Evolutionary conservation across 495 filamentous ascomycete species (phyloP).

Genomic region (Zalerion maritima): DNA sequence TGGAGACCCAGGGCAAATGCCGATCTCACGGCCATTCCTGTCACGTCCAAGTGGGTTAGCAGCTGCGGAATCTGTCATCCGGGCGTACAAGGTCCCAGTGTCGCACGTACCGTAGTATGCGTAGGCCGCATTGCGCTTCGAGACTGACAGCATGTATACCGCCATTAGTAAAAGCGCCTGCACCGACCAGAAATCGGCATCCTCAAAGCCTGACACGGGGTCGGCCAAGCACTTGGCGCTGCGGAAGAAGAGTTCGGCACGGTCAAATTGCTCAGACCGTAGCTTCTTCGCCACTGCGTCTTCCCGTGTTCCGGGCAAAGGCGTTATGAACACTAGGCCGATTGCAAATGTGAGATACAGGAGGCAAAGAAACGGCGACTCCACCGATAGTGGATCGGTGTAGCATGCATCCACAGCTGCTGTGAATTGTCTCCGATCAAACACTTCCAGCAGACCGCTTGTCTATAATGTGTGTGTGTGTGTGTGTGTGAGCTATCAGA

Average conservation of each 20-base stretch:
- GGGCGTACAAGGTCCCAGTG: not conserved
- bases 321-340: constrained; percentile 42
- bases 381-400: constrained; percentile 32
- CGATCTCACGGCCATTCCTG: constrained; percentile 49
- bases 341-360: constrained; percentile 44
- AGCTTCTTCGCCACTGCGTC: constrained; percentile 36
- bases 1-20: constrained; percentile 47
- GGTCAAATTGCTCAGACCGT: constrained; percentile 26
- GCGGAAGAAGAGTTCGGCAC: constrained; percentile 44
- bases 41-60: not conserved
- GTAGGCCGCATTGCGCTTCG: constrained; percentile 44
- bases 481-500: constrained; percentile 3
- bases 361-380: constrained; percentile 36
- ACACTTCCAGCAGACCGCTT: constrained; percentile 40
- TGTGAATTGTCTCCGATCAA: constrained; percentile 35
- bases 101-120: constrained; percentile 36
- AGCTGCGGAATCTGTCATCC: not conserved
- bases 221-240: constrained; percentile 41
- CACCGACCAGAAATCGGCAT: constrained; percentile 48
- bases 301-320: constrained; percentile 30
- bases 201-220: constrained; percentile 41
- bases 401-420: constrained; percentile 36
- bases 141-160: constrained; percentile 41
- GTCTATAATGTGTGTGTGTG: constrained; percentile 25
- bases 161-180: constrained; percentile 47